Evolutionary conservation across 202 grass and related monocot species (phyloP).

Genomic region (Digitaria exilis): DNA sequence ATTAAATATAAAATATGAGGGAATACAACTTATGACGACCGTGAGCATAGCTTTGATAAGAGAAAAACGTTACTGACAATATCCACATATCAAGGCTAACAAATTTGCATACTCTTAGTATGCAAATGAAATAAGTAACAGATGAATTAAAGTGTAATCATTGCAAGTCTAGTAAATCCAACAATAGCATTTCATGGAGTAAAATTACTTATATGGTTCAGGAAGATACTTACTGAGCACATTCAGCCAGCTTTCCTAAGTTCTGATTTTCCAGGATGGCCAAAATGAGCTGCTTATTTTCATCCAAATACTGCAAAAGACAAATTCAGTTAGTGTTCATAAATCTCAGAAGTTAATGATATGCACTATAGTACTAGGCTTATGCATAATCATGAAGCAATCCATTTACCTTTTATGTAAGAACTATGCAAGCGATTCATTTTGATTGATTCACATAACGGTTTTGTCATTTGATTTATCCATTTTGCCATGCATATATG

Average conservation of each 20-base stretch:
- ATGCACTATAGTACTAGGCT: neutral
- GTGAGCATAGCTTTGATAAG: neutral
- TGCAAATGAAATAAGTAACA: slow-evolving; percentile 7
- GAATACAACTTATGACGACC: neutral
- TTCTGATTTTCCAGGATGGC: slow-evolving; percentile 99
- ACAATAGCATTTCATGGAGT: slow-evolving; percentile 10
- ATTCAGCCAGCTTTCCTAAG: slow-evolving; percentile 95
- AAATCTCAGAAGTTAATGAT: neutral
- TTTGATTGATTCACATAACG: no score
- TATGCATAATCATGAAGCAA: neutral
- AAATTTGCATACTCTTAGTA: neutral
- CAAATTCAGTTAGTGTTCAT: neutral
- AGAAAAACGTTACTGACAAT: neutral
- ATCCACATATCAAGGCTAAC: neutral
- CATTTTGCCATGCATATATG: neutral
- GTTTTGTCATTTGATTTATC: neutral
- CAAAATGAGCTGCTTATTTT: slow-evolving; percentile 99
- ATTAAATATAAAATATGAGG: neutral
- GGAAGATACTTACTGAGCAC: slow-evolving; percentile 82
- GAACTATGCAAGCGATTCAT: slow-evolving; percentile 3
- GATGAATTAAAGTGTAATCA: neutral
- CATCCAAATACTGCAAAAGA: slow-evolving; percentile 91
- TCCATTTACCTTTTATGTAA: slow-evolving; percentile 23
- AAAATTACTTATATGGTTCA: slow-evolving; percentile 1
- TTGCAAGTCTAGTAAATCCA: neutral